Base-by-base conservation (phyloP, 2,329 filamentous ascomycete species). In the Dactylellina cionopaga region DNA sequence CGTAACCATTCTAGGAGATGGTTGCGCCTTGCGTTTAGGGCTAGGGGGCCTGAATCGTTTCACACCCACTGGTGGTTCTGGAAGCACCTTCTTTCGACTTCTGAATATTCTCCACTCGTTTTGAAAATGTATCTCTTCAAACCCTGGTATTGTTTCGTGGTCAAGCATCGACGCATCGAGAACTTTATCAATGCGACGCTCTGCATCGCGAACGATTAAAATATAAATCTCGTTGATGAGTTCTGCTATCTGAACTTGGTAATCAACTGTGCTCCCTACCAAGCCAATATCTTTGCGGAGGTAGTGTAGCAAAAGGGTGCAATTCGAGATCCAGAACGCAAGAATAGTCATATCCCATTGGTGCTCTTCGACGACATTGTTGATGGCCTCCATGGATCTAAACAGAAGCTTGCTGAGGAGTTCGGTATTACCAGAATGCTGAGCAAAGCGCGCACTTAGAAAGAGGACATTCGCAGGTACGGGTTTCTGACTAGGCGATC, bases 271-370 rank as follows among this genome's bases (percentile, higher is more conserved):
- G 6, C 90, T 89, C 78, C 89, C 86, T 5, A 93, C 86, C 15
- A 98, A 82, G 0, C 92, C 93, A 4, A 86, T 83, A 77, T 99
- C 95, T 81, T 99, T 99, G 80, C 96, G 97, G 59, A 99, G 84
- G 79, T 99, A 99, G 80, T 99, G 94, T 58, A 98, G 83, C n/a
- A 99, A 83, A 37, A 99, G 83, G 0, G 95, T 99, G 6, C 92
- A 92, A 80, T 99, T 99, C 1, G 95, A 98, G 78, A 97, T 92
- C 95, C 95, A 99, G 79, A 99, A 99, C 1, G 95, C 95, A 35
- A 99, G 84, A 76, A 99, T 96, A 0, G 95, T 99, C 95, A 99
- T 99, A 79, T 99, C 95, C 95, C 95, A 98, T 79, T 99, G 95
- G 78, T 94, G 89, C 73, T 87, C 87, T 80, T 98, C 95, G n/a